Evolutionary conservation across 2,329 filamentous ascomycete genomes (phyloP), one percentile per base, ranked within the genome.

Genomic region (Hawksworthiomyces lignivorus): DNA sequence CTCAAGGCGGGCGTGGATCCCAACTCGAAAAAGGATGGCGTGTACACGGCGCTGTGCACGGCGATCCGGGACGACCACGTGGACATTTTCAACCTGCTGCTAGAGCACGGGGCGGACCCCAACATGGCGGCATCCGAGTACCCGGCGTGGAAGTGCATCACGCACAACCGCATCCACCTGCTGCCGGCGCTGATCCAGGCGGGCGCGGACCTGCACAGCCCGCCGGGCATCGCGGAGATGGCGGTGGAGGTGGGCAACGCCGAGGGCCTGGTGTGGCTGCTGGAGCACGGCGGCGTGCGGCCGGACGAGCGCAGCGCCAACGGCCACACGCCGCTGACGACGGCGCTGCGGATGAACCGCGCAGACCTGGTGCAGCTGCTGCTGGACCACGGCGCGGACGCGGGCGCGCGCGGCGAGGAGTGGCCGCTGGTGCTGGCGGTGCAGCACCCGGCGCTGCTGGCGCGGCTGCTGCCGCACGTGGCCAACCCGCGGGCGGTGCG

Each of bases 371-470:
- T 60, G 1, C 52, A 50, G 10, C 41, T 56, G 32, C 56, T 66
- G 17, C 58, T 66, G 4, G 51, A 53, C 12, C 52, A 56, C 39
- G 61, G 62, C 2, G 62, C 62, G 10, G 53, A 54, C 6, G 49
- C 57, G 3, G 55, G 60, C 17, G 53, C 54, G 15, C 46, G 48
- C 19, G 56, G 56, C 36, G 50, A 49, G 34, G 55, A 55, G 43
- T 86, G 81, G 81, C 82, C 82, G 0, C 67, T 84, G 10, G 80
- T 73, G 56, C 79, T 85, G 74, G 79, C 81, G 0, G 78, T 84
- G 37, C 69, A 67, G 46, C 71, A 76, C 27, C 80, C 82, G 0
- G 56, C 59, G 0, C 72, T 85, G 32, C 69, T 86, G 1, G 64
- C 84, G 0, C 64, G 70, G 0, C 49, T 55, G 38, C 47, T 56